phyloP scores from a whole-genome alignment of 176 grass and related monocot genomes.

The Pontederia paniculata region DNA sequence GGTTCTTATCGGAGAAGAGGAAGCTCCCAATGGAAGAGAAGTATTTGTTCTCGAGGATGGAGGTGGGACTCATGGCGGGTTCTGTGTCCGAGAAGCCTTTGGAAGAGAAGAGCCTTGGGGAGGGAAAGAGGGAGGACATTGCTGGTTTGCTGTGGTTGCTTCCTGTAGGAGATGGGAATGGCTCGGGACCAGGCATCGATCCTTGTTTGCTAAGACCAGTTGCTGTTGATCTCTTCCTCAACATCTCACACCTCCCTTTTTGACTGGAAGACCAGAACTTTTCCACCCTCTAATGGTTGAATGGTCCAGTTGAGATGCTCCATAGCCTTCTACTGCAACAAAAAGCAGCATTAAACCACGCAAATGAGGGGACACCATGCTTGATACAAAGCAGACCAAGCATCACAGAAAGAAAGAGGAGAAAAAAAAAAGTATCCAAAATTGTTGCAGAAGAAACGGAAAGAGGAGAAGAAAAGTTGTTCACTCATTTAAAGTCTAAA shows the following conservation, averaged over 20 bases:
- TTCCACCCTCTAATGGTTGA: not conserved
- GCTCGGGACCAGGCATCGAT: not conserved
- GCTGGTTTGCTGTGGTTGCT: slow-evolving; percentile 1
- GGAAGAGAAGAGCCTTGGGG: not conserved
- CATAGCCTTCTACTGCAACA: not conserved
- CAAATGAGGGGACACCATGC: too few relatives aligned
- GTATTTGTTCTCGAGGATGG: not conserved
- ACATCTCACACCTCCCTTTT: slow-evolving; percentile 1
- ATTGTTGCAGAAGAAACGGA: too few relatives aligned
- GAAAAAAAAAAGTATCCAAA: too few relatives aligned
- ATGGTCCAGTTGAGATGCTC: too few relatives aligned
- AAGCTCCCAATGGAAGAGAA: too few relatives aligned
- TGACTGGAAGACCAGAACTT: not conserved
- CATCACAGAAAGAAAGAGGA: too few relatives aligned
- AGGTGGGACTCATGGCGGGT: slow-evolving; percentile 14
- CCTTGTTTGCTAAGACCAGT: slow-evolving; percentile 10
- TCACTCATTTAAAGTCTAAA: too few relatives aligned
- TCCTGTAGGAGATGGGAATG: not conserved
- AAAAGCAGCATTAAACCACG: too few relatives aligned
- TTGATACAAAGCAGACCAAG: too few relatives aligned
- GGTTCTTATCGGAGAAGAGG: too few relatives aligned
- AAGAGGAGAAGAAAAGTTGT: too few relatives aligned
- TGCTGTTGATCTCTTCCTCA: slow-evolving; percentile 17
- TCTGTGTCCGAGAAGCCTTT: slow-evolving; percentile 12
- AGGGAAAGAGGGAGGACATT: slow-evolving; percentile 6